Percentiles rank a stretch among this genome's conserved stretches.
Evolutionary conservation across 208 protist genomes (phyloP).

Genomic region (Wallacemonas sp.): DNA sequence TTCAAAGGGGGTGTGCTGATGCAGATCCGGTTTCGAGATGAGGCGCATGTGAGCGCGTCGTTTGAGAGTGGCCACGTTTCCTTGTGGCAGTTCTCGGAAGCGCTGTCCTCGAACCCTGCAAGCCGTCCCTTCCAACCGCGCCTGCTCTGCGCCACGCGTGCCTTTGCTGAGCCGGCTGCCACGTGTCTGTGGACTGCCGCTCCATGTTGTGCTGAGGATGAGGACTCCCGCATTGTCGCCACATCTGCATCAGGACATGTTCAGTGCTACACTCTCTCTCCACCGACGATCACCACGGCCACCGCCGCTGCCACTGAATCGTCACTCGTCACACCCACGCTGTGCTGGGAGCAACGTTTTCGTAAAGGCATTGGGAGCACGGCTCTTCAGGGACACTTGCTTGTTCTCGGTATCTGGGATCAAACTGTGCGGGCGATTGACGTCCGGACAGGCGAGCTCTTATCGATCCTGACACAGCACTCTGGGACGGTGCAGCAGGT

Average conservation of each 20-base stretch:
- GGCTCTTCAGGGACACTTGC: conserved; percentile 46
- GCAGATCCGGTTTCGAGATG: conserved; percentile 50
- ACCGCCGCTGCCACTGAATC: no score
- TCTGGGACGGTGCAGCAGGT: conserved; percentile 58
- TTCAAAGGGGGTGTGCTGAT: conserved; percentile 83
- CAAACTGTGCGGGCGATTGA: conserved; percentile 71
- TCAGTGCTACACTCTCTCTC: conserved; percentile 53
- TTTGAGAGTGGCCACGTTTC: conserved; percentile 85
- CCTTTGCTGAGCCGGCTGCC: conserved; percentile 72
- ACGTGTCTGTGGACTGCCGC: conserved; percentile 48
- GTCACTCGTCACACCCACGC: conserved; percentile 24
- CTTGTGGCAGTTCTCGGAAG: conserved; percentile 19
- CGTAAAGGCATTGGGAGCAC: conserved; percentile 69
- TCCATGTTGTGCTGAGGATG: neutral
- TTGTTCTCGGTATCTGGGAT: conserved; percentile 76
- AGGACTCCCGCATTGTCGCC: conserved; percentile 33
- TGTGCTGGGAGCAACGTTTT: conserved; percentile 46
- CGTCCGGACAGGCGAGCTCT: conserved; percentile 38
- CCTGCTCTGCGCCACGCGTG: conserved; percentile 46
- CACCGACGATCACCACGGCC: no score
- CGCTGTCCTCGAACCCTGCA: neutral
- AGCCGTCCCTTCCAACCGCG: conserved; percentile 23
- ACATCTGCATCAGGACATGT: conserved; percentile 71
- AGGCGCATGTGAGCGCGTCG: conserved; percentile 32
- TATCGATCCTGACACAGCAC: conserved; percentile 69